Evolutionary conservation across 1,284 basidiomycete genomes (phyloP).

Genomic region (Cutaneotrichosporon sp.): DNA sequence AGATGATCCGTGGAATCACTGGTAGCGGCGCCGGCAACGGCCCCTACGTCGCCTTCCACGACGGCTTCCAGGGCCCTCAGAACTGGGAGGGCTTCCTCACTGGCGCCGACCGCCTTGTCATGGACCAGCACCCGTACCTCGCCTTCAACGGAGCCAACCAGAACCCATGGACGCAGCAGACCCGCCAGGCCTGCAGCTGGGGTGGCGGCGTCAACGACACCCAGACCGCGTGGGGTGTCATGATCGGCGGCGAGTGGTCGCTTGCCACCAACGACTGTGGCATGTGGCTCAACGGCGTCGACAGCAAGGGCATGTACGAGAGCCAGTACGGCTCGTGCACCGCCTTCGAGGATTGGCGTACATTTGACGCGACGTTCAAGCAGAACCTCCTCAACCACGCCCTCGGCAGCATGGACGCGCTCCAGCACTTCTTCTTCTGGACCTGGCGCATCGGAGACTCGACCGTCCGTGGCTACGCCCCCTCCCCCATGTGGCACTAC

Average conservation of each 20-base stretch:
- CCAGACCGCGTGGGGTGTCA: constrained; percentile 69
- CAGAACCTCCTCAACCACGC: constrained; percentile 31
- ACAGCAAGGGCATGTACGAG: constrained; percentile 28
- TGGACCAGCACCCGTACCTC: constrained; percentile 51
- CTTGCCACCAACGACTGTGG: constrained; percentile 61
- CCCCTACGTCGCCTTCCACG: constrained; percentile 73
- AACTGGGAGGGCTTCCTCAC: constrained; percentile 68
- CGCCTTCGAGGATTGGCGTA: constrained; percentile 39
- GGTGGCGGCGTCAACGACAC: constrained; percentile 60
- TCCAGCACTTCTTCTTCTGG: constrained; percentile 94
- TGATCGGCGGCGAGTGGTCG: constrained; percentile 71
- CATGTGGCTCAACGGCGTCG: constrained; percentile 63
- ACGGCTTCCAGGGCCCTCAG: constrained; percentile 70
- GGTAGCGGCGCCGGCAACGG: constrained; percentile 79
- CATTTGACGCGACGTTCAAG: constrained; percentile 37
- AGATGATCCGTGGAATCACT: constrained; percentile 70
- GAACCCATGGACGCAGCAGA: constrained; percentile 38
- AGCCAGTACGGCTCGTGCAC: constrained; percentile 26
- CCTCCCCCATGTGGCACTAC: constrained; percentile 87
- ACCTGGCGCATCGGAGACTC: constrained; percentile 87
- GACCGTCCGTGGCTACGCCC: constrained; percentile 36
- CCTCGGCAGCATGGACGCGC: constrained; percentile 68
- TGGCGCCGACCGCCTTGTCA: constrained; percentile 66
- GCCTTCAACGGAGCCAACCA: constrained; percentile 37
- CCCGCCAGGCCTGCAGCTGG: constrained; percentile 40